These are phyloP conservation scores for Oenanthe sinensis DNA, from an alignment of 129 eudicot species.

Conservation along the genomic window DNA sequence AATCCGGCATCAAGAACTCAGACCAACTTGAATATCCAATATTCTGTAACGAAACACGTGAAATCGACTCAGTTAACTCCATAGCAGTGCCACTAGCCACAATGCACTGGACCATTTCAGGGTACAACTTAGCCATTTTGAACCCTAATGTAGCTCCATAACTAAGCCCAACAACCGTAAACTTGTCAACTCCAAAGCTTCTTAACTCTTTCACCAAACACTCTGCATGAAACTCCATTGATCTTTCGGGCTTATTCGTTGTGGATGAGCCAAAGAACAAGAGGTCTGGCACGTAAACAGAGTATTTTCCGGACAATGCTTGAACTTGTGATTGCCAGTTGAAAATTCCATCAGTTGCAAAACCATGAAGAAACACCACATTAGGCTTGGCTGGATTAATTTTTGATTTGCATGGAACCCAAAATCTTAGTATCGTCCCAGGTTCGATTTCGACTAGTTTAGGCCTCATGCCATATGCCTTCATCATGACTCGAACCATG, in stretches of 20 bases:
- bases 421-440: conserved; percentile 32
- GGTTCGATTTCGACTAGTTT: conserved; percentile 40
- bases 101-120: conserved; percentile 41
- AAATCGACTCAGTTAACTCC: conserved; percentile 35
- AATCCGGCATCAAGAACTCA: conserved; percentile 38
- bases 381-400: conserved; percentile 28
- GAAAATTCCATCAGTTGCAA: conserved; percentile 39
- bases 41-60: conserved; percentile 8
- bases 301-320: conserved; percentile 22
- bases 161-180: conserved; percentile 49
- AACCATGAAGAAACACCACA: conserved; percentile 38
- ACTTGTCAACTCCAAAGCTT: conserved; percentile 40
- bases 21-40: conserved; percentile 37
- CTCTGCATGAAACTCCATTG: conserved; percentile 45
- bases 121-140: conserved; percentile 49
- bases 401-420: conserved; percentile 26
- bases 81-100: conserved; percentile 31
- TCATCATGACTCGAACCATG: conserved; percentile 25
- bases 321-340: conserved; percentile 50
- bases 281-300: conserved; percentile 55
- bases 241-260: conserved; percentile 29
- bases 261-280: conserved; percentile 52
- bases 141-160: conserved; percentile 64
- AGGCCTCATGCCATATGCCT: conserved; percentile 30
- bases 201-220: conserved; percentile 43